Evolutionary conservation across 2,329 filamentous ascomycete genomes (phyloP).

Genomic region (Ramularia endophylla): DNA sequence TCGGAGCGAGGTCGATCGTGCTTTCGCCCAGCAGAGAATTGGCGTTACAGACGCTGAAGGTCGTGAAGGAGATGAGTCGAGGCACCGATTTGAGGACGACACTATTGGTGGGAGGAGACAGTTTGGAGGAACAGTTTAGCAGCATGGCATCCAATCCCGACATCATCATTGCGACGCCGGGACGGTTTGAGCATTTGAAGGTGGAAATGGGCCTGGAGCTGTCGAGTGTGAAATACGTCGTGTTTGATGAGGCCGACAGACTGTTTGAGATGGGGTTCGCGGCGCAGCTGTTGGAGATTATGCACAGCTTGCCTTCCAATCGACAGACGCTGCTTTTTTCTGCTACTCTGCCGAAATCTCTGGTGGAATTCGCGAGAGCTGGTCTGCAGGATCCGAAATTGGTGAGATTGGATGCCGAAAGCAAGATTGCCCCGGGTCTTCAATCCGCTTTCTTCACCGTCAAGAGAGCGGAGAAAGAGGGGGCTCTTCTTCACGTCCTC

Average conservation of each 20-base stretch:
- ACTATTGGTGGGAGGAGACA: conserved; percentile 89
- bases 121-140: conserved; percentile 88
- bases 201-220: conserved; percentile 93
- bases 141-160: conserved; percentile 93
- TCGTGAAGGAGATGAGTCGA: conserved; percentile 87
- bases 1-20: conserved; percentile 81
- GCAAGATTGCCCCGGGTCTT: conserved; percentile 93
- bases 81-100: conserved; percentile 91
- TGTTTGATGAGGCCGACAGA: conserved; percentile 96
- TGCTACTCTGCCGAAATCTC: conserved; percentile 83
- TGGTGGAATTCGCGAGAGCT: conserved; percentile 93
- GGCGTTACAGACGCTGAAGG: conserved; percentile 89
- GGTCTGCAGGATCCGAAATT: conserved; percentile 88
- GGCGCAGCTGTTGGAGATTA: conserved; percentile 84
- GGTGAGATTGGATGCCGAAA: conserved; percentile 86
- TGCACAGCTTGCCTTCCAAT: conserved; percentile 75
- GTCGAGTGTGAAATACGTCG: conserved; percentile 86
- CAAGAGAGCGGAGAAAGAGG: conserved; percentile 91
- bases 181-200: conserved; percentile 92
- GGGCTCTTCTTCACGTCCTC: conserved; percentile 79
- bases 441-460: conserved; percentile 92
- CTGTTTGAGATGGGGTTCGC: conserved; percentile 99
- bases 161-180: conserved; percentile 94
- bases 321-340: conserved; percentile 93
- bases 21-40: conserved; percentile 90